These are phyloP conservation scores for Combretum micranthum DNA, from an alignment of 345 rosid species.

Conservation along the genomic window DNA sequence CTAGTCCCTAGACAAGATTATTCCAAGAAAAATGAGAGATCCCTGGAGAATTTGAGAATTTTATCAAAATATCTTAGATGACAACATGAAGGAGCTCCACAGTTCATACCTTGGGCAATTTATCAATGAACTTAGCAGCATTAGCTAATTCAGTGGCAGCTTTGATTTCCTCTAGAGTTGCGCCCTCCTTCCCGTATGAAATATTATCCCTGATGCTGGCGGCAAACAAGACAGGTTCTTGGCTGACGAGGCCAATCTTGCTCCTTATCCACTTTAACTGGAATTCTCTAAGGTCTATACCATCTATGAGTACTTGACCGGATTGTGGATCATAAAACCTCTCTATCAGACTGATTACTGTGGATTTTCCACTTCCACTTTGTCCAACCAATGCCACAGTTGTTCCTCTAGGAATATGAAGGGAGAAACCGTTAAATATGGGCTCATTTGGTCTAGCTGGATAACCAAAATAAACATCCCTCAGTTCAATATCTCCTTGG, in stretches of 20 bases:
- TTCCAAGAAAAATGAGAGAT: neutral
- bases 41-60: no score
- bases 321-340: slow-evolving; percentile 68
- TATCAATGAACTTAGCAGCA: slow-evolving; percentile 62
- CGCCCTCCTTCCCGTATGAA: slow-evolving; percentile 62
- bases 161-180: slow-evolving; percentile 53
- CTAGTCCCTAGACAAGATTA: slow-evolving; percentile 39
- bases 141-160: slow-evolving; percentile 64
- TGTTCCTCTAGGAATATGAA: slow-evolving; percentile 48
- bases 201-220: slow-evolving; percentile 62
- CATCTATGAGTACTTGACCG: slow-evolving; percentile 55
- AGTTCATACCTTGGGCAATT: slow-evolving; percentile 47
- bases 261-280: slow-evolving; percentile 63
- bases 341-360: slow-evolving; percentile 58
- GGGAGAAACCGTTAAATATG: slow-evolving; percentile 57
- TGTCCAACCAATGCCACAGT: slow-evolving; percentile 76
- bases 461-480: slow-evolving; percentile 53
- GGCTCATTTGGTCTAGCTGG: slow-evolving; percentile 71
- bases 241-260: slow-evolving; percentile 71
- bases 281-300: slow-evolving; percentile 49
- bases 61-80: no score
- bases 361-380: slow-evolving; percentile 81
- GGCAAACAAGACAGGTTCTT: slow-evolving; percentile 68
- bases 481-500: slow-evolving; percentile 54
- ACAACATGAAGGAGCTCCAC: no score